Percentiles rank a stretch among this genome's conserved stretches.
Evolutionary conservation across 164 flowering plant species (phyloP).

Genomic region (Vitis labrusca): DNA sequence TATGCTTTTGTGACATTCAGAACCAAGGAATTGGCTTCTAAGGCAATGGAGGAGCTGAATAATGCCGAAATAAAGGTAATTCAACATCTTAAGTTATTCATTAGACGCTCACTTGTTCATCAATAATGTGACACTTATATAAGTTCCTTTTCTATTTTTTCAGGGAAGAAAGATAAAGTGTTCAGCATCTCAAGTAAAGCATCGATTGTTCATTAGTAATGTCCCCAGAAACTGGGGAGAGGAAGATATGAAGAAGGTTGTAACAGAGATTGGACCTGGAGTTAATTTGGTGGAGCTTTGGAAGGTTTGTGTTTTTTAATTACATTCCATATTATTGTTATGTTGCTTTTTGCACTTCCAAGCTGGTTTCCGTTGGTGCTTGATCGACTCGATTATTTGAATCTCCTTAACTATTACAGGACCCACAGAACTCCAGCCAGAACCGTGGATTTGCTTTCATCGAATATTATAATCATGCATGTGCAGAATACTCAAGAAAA

Average conservation of each 20-base stretch:
- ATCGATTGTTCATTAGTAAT: constrained; percentile 83
- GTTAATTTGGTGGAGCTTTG: constrained; percentile 58
- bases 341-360: no score
- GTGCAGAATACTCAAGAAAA: constrained; percentile 90
- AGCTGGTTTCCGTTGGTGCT: neutral
- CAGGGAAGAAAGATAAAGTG: constrained; percentile 79
- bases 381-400: neutral
- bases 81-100: neutral
- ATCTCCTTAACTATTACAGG: constrained; percentile 40
- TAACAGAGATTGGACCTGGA: constrained; percentile 77
- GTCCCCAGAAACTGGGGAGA: constrained; percentile 78
- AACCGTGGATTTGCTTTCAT: constrained; percentile 97
- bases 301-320: constrained; percentile 46
- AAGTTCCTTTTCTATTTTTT: no score
- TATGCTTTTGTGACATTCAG: constrained; percentile 86
- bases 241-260: constrained; percentile 64
- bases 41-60: constrained; percentile 72
- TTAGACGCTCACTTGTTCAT: no score
- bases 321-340: no score
- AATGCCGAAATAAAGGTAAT: constrained; percentile 69
- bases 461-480: constrained; percentile 87
- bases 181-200: constrained; percentile 83
- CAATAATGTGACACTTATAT: no score
- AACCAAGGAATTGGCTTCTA: constrained; percentile 69
- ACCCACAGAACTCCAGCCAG: constrained; percentile 64